Evolutionary conservation across 2,329 filamentous ascomycete genomes (phyloP).

Genomic region (Talaromyces sp.): DNA sequence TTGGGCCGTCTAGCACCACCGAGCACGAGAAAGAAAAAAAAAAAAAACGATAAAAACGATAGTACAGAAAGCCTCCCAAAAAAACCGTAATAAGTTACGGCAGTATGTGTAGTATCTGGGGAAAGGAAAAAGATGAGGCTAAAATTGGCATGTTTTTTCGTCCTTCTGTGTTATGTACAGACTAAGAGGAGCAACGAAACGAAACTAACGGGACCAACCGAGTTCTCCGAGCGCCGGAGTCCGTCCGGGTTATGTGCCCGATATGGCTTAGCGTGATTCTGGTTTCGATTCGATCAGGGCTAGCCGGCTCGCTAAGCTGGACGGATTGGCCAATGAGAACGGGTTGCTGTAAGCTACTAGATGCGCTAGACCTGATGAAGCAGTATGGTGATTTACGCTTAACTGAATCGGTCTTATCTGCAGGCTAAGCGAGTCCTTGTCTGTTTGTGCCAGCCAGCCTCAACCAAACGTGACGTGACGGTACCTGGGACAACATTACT

Average conservation of each 20-base stretch:
- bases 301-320: not conserved
- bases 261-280: not conserved
- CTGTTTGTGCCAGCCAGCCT: constrained; percentile 8
- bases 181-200: too few species aligned
- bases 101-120: not conserved
- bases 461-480: not conserved
- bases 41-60: not conserved
- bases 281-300: not conserved
- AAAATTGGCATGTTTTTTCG: not conserved
- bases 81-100: not conserved
- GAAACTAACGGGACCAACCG: not conserved
- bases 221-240: not conserved
- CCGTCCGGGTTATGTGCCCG: not conserved
- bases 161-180: too few species aligned
- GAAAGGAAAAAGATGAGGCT: not conserved
- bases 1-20: not conserved
- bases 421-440: constrained; percentile 1
- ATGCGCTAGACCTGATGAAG: not conserved
- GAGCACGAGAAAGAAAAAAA: not conserved
- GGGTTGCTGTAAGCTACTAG: not conserved
- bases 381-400: not conserved
- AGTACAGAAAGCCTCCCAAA: not conserved
- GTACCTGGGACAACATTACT: constrained; percentile 12
- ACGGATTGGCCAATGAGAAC: not conserved
- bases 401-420: not conserved